Base-by-base conservation (phyloP, 2,329 filamentous ascomycete species). In the Coniosporium tulheliwenetii region DNA sequence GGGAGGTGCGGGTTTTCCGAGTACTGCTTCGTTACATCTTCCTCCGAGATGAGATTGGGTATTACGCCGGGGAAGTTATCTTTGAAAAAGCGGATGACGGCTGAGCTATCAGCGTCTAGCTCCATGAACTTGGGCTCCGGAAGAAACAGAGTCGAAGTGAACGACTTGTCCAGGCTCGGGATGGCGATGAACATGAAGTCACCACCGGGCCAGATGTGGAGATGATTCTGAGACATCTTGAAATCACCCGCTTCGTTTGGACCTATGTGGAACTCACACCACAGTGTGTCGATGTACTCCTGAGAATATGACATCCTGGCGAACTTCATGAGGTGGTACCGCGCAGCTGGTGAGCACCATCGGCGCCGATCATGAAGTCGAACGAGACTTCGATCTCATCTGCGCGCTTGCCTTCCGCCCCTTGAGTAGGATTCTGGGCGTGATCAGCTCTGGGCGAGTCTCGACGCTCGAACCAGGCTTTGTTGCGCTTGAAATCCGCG, bases 131-230 rank as follows among this genome's bases (percentile, higher is more conserved):
- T 70, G 2, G 67, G 60, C 32, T 79, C 75, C 0, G 87, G 83
- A 33, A 93, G 73, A 59, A 98, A 98, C 2, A 98, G 71, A 0
- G 93, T 98, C 59, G 86, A 93, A 0, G 87, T 95, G 57, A 98
- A 98, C 2, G 85, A 83, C 42, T 85, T 86, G 56, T 96, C 86
- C 60, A 85, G 58, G n/a, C 69, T 70, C 0, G 91, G 89, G 36
- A 98, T 87, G 13, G 91, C 93, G 54, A 98, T 98, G 63, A 98
- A 98, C 93, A 98, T 96, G 53, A 91, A 89, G 35, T 87, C 78
- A 51, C 79, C 79, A 30, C 84, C 86, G 0, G 91, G 91, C 91
- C 91, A 98, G 56, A 98, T 98, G 60, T 98, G 91, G 1, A 98
- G 70, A 56, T 96, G 87, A 52, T 95, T 84, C 1, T 86, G 85